Evolutionary conservation across 345 rosid genomes (phyloP).

Genomic region (Toxicodendron radicans): DNA sequence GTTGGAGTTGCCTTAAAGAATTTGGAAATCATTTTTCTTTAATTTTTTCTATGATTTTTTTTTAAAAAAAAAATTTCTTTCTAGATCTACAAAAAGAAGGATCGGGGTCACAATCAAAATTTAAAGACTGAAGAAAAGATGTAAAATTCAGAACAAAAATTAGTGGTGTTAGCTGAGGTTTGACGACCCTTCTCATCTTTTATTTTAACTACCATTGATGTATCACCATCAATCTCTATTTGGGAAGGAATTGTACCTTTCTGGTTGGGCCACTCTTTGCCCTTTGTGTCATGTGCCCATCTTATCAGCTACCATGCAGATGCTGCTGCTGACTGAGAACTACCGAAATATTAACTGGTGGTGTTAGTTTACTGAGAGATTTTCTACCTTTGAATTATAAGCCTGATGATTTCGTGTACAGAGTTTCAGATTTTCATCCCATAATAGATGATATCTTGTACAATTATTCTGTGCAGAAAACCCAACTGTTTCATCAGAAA

Average conservation of each 20-base stretch:
- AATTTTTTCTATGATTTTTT: not conserved
- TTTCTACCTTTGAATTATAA: no score
- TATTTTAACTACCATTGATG: not conserved
- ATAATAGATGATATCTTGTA: not conserved
- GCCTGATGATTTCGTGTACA: not conserved
- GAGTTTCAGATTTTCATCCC: not conserved
- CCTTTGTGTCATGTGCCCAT: slow-evolving; percentile 20
- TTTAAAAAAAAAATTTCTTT: no score
- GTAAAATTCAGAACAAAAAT: not conserved
- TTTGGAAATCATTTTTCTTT: no score
- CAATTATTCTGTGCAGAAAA: not conserved
- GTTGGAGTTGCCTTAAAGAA: no score
- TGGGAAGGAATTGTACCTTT: slow-evolving; percentile 24
- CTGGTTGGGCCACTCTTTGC: slow-evolving; percentile 11
- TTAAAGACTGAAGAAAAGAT: not conserved
- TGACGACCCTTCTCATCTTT: slow-evolving; percentile 13
- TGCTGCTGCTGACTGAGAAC: no score
- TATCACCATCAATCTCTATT: slow-evolving; percentile 8
- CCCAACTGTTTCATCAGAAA: slow-evolving; percentile 2
- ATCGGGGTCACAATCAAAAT: not conserved
- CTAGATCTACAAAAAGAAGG: not conserved
- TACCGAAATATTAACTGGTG: no score
- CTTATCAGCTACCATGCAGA: not conserved
- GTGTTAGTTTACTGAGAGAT: no score
- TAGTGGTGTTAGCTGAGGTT: slow-evolving; percentile 12